phyloP scores from a whole-genome alignment of 148 eudicot species.

The Amaranthus hypochondriacus region DNA sequence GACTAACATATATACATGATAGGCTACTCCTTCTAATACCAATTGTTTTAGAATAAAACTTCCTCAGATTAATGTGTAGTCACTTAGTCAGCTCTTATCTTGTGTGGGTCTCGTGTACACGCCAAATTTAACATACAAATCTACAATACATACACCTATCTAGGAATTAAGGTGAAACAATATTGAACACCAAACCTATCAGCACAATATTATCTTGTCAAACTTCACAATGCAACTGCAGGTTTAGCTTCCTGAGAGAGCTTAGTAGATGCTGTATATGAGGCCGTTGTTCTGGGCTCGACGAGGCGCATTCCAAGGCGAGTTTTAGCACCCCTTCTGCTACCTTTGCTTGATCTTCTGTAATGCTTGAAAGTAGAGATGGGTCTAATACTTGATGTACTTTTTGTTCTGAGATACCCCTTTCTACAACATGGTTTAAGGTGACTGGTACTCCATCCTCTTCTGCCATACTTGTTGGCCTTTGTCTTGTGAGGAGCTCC shows the following conservation, averaged over 20 bases:
- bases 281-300: constrained; percentile 61
- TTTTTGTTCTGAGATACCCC: constrained; percentile 32
- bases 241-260: constrained; percentile 40
- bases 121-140: no score
- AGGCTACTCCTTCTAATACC: no score
- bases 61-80: no score
- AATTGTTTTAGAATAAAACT: no score
- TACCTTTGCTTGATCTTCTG: constrained; percentile 37
- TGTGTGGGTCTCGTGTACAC: no score
- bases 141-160: no score
- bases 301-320: constrained; percentile 61
- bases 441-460: constrained; percentile 56
- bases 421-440: constrained; percentile 51
- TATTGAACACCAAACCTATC: no score
- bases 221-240: no score
- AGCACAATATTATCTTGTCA: no score
- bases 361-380: constrained; percentile 29
- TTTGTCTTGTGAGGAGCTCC: constrained; percentile 59
- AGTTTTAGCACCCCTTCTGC: constrained; percentile 52
- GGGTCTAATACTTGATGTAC: constrained; percentile 51
- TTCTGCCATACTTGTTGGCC: constrained; percentile 62
- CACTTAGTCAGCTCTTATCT: no score
- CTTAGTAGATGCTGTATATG: constrained; percentile 51
- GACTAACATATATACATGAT: no score
- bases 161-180: no score